Evolutionary conservation across 2,329 filamentous ascomycete species (phyloP).

Genomic region (Sporothrix brasiliensis): DNA sequence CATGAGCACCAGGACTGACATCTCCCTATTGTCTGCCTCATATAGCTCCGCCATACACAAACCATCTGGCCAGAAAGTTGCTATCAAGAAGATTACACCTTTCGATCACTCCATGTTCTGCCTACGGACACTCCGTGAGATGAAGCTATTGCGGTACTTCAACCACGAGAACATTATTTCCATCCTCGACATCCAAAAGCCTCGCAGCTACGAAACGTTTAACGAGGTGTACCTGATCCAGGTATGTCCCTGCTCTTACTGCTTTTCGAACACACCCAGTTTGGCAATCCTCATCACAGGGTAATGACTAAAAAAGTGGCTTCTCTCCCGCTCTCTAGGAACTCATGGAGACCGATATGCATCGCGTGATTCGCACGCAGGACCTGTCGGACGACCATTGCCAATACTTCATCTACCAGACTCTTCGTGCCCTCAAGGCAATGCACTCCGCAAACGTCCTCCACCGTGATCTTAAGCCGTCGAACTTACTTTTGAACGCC

Average conservation of each 20-base stretch:
- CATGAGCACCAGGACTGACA: neutral
- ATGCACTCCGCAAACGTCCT: constrained; percentile 99
- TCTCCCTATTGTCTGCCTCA: neutral
- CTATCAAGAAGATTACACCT: constrained; percentile 99
- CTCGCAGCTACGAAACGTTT: constrained; percentile 91
- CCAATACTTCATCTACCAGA: constrained; percentile 99
- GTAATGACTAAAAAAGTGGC: constrained; percentile 34
- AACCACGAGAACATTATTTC: constrained; percentile 99
- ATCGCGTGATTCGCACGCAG: constrained; percentile 96
- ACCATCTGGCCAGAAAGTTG: constrained; percentile 95
- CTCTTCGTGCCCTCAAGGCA: constrained; percentile 92
- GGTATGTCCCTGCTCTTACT: constrained; percentile 51
- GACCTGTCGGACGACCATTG: constrained; percentile 98
- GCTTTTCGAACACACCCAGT: neutral
- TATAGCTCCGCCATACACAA: constrained; percentile 93
- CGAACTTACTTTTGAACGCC: constrained; percentile 93
- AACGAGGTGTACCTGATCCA: constrained; percentile 98
- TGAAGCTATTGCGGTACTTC: constrained; percentile 98
- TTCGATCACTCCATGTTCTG: constrained; percentile 99
- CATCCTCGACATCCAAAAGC: constrained; percentile 98
- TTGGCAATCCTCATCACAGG: neutral
- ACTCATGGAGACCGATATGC: constrained; percentile 99
- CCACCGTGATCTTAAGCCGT: constrained; percentile 95
- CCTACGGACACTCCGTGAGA: constrained; percentile 91
- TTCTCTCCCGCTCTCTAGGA: constrained; percentile 61